phyloP scores from a whole-genome alignment of 2,329 filamentous ascomycete genomes.

The Cyanodermella asteris region DNA sequence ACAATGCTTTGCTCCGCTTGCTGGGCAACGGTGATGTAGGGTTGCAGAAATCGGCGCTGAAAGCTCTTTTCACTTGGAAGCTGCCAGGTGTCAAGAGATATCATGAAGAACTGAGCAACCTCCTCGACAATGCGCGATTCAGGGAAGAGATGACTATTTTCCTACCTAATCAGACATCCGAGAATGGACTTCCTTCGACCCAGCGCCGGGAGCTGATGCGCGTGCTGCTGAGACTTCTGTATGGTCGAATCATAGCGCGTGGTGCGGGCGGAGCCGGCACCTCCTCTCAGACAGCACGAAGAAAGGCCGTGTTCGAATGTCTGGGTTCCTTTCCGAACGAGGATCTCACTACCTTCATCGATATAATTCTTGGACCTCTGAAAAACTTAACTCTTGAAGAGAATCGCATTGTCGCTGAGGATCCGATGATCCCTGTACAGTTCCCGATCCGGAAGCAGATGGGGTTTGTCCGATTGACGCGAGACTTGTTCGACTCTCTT shows the following conservation, averaged over 20 bases:
- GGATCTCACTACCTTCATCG: conserved; percentile 61
- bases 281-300: conserved; percentile 58
- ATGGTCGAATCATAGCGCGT: conserved; percentile 70
- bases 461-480: conserved; percentile 79
- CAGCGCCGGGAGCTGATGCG: conserved; percentile 62
- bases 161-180: conserved; percentile 44
- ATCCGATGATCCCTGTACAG: conserved; percentile 18
- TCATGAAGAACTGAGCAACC: conserved; percentile 62
- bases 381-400: conserved; percentile 36
- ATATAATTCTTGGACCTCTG: conserved; percentile 57
- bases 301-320: conserved; percentile 51
- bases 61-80: conserved; percentile 79
- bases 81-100: conserved; percentile 52
- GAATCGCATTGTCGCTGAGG: conserved; percentile 32
- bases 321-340: conserved; percentile 53
- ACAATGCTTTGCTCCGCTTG: conserved; percentile 49
- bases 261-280: conserved; percentile 56
- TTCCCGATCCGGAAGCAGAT: conserved; percentile 58
- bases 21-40: conserved; percentile 77
- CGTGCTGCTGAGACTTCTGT: conserved; percentile 65
- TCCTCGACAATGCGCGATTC: conserved; percentile 79
- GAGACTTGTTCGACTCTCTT: conserved; percentile 66
- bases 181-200: conserved; percentile 46
- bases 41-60: conserved; percentile 65
- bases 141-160: conserved; percentile 86